Base-by-base conservation (phyloP, 495 filamentous ascomycete species). In the Annulohypoxylon maeteangense region DNA sequence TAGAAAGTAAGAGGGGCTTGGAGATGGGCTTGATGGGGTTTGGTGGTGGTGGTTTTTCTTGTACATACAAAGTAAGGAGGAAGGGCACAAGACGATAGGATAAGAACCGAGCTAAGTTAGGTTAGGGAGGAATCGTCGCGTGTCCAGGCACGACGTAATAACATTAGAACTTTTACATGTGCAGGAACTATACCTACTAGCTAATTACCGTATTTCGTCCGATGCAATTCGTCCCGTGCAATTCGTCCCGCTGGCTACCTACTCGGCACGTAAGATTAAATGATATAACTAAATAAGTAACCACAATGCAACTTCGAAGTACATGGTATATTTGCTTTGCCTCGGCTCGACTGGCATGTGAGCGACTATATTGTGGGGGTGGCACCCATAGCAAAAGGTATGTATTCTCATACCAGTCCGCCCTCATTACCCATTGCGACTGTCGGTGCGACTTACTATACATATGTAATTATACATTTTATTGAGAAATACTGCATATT, bases 261-360 rank as follows among this genome's bases (percentile, higher is more conserved):
- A n/a, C n/a, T n/a, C n/a, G n/a, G n/a, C n/a, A n/a, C n/a, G 56
- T 71, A 71, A 65, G 62, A 71, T 65, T 65, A 65, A 8, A 22
- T 65, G 60, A n/a, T n/a, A n/a, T n/a, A n/a, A n/a, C n/a, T 31
- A 29, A 45, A 31, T 45, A 40, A 18, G 6, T 22, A 22, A 22
- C n/a, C 4, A 2, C 22, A 23, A 10, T 47, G 16, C 16, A 8
- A 12, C 2, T 7, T n/a, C n/a, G n/a, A n/a, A n/a, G n/a, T n/a
- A n/a, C n/a, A n/a, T n/a, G n/a, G n/a, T n/a, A n/a, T n/a, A n/a
- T n/a, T n/a, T n/a, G n/a, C 16, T 38, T 38, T 65, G 51, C 68
- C 68, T 62, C 62, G 62, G 68, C 23, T 58, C 51, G 62, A 51
- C 63, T 71, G 56, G n/a, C 68, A 70, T 70, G 60, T 55, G 61